These are phyloP conservation scores for Ceratocystis ficicola DNA, from an alignment of 2,329 filamentous ascomycete genomes.

Conservation along the genomic window DNA sequence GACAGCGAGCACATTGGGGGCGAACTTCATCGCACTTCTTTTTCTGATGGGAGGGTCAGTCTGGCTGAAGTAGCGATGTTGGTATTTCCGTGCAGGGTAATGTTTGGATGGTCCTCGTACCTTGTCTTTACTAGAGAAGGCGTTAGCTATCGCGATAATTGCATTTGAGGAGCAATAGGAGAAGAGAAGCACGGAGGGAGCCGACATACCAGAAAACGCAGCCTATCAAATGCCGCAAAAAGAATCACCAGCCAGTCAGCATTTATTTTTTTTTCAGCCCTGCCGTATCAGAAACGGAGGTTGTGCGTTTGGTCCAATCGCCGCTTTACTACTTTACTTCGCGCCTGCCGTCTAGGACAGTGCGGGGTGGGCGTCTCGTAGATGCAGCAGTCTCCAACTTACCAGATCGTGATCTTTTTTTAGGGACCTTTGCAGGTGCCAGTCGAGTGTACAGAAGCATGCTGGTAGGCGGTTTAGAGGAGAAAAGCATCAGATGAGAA, in stretches of 20 bases:
- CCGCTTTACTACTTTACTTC: neutral
- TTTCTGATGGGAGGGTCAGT: constrained; percentile 32
- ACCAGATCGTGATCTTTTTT: constrained; percentile 49
- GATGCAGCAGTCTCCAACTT: constrained; percentile 27
- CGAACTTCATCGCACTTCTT: constrained; percentile 47
- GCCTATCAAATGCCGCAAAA: constrained; percentile 10
- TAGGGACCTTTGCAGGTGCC: constrained; percentile 46
- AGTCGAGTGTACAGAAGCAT: constrained; percentile 50
- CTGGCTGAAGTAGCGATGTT: neutral
- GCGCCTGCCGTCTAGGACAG: neutral
- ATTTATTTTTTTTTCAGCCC: neutral
- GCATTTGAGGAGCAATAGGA: neutral
- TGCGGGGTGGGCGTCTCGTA: neutral
- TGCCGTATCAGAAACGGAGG: neutral
- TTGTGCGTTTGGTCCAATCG: neutral
- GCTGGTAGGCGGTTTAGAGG: constrained; percentile 12
- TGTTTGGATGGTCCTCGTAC: neutral
- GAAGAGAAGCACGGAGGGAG: neutral
- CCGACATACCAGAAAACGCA: constrained; percentile 20
- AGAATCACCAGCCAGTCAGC: neutral
- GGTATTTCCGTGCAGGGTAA: neutral
- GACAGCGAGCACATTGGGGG: constrained; percentile 40
- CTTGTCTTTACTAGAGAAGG: constrained; percentile 21
- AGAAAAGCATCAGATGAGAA: constrained; percentile 1
- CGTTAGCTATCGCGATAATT: constrained; percentile 2